phyloP scores from a whole-genome alignment of 2,329 filamentous ascomycete genomes.

The Penicillium sp. region DNA sequence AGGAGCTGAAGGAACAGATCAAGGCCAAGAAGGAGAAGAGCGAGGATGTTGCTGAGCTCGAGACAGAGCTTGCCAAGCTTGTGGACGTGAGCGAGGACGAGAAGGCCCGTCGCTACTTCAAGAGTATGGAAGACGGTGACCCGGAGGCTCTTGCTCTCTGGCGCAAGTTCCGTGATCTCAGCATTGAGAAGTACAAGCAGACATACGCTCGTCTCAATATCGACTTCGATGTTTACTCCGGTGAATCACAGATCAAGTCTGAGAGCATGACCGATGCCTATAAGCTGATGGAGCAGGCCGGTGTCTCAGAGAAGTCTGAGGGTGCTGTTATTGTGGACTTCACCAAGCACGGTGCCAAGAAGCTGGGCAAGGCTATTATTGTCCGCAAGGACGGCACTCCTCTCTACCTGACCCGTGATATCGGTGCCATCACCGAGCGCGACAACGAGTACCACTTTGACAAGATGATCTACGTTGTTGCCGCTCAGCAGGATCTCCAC shows the following conservation, averaged over 20 bases:
- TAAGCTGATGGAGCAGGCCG: constrained; percentile 56
- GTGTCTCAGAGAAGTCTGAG: constrained; percentile 62
- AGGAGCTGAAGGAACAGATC: constrained; percentile 52
- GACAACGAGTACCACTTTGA: constrained; percentile 61
- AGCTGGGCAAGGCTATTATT: constrained; percentile 65
- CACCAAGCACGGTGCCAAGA: constrained; percentile 64
- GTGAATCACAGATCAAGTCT: constrained; percentile 64
- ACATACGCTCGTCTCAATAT: constrained; percentile 65
- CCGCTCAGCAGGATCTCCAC: constrained; percentile 63
- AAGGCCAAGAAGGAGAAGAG: constrained; percentile 47
- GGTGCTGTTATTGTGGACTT: constrained; percentile 69
- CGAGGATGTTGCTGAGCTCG: constrained; percentile 48
- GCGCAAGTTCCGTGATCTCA: constrained; percentile 62
- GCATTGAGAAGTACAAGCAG: constrained; percentile 62
- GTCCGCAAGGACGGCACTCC: constrained; percentile 66
- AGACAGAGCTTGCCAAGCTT: constrained; percentile 48
- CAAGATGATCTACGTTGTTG: constrained; percentile 67
- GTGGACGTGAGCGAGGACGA: constrained; percentile 57
- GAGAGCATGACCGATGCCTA: constrained; percentile 63
- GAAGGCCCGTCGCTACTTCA: constrained; percentile 62
- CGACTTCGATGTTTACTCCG: constrained; percentile 63
- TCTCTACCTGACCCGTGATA: constrained; percentile 67
- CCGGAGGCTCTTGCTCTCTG: constrained; percentile 58
- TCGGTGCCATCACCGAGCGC: constrained; percentile 64
- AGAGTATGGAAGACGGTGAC: constrained; percentile 65